Base-by-base conservation (phyloP, 352 stramenopile species). In the Albugo candida region DNA sequence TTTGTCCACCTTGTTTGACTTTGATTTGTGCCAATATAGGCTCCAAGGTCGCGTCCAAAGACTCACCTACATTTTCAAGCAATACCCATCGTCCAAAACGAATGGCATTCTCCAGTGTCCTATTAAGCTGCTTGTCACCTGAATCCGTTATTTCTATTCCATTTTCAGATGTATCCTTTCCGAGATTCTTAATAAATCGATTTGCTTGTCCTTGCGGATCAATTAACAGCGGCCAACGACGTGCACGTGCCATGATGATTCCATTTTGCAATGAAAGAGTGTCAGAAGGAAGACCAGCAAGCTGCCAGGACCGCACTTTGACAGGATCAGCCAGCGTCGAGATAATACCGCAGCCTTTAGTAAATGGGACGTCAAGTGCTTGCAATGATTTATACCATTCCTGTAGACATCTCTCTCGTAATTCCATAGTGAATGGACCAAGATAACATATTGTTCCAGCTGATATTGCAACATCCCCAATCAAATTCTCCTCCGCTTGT, bases 141-240 rank as follows among this genome's bases (percentile, higher is more conserved):
- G 81, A 58, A 38, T 92, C 88, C 42, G 87, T 72, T 5, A 91
- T 76, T 14, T 92, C 78, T 35, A 92, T 67, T 1, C 79, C 79
- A 52, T 88, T 87, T 43, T 92, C 79, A 0, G 71, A 86, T 16
- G 76, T 65, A 27, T 88, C 73, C 21, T 83, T 87, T 5, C 80
- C 80, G 2, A 96, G 65, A 34, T 89, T 95, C 60, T 96, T 96
- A 61, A 96, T 87, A 56, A 93, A 96, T 0, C 82, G 69, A 47
- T 96, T 96, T 0, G 81, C 86, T 62, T 96, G 86, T 0, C 86
- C 86, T 52, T 96, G 85, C 0, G 85, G 86, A 31, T 96, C 85
- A 47, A 96, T 95, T 0, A 95, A 53, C 8, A 96, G 61, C 13
- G 86, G 77, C 78, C 89, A 96, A 3, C 86, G 74, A 5, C 86